Conservation (phyloP, 2,329 filamentous ascomycete species). For the Diaporthe sp. region DNA sequence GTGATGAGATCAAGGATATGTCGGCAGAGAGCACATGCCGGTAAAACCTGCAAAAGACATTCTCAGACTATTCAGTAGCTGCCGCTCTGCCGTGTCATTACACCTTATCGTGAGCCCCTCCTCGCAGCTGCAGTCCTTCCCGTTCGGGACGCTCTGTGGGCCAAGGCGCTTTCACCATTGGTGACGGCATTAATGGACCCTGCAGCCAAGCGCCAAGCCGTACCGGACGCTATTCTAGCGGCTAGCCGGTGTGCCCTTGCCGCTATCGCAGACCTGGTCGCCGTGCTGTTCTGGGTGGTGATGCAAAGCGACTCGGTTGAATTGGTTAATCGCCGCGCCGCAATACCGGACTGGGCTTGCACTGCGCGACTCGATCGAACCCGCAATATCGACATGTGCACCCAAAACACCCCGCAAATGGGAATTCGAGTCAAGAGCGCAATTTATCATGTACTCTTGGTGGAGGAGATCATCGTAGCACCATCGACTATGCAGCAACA, state of each 20-base stretch:
- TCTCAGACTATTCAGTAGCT: slow-evolving; percentile 9
- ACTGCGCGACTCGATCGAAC: slow-evolving; percentile 24
- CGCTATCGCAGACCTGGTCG: neutral
- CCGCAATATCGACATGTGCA: slow-evolving; percentile 1
- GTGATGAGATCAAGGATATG: neutral
- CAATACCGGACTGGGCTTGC: neutral
- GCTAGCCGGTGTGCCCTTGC: slow-evolving; percentile 18
- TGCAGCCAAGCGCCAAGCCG: slow-evolving; percentile 20
- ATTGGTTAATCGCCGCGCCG: neutral
- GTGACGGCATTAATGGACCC: slow-evolving; percentile 16
- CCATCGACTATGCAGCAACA: neutral
- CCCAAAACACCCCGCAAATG: neutral
- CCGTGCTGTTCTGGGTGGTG: slow-evolving; percentile 10
- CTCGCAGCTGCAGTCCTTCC: slow-evolving; percentile 27
- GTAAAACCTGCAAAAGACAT: neutral
- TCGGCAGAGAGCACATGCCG: slow-evolving; percentile 5
- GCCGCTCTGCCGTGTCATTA: neutral
- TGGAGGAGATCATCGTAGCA: slow-evolving; percentile 18
- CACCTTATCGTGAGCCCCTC: slow-evolving; percentile 24
- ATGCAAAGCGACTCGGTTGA: slow-evolving; percentile 14
- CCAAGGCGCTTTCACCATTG: slow-evolving; percentile 34
- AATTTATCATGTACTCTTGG: neutral
- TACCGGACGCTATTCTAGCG: slow-evolving; percentile 14
- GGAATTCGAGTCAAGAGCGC: slow-evolving; percentile 16
- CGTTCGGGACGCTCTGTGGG: slow-evolving; percentile 24